Evolutionary conservation across 1,284 basidiomycete species (phyloP), one percentile per base, ranked within the genome.

Genomic region (Marasmius tenuissimus): DNA sequence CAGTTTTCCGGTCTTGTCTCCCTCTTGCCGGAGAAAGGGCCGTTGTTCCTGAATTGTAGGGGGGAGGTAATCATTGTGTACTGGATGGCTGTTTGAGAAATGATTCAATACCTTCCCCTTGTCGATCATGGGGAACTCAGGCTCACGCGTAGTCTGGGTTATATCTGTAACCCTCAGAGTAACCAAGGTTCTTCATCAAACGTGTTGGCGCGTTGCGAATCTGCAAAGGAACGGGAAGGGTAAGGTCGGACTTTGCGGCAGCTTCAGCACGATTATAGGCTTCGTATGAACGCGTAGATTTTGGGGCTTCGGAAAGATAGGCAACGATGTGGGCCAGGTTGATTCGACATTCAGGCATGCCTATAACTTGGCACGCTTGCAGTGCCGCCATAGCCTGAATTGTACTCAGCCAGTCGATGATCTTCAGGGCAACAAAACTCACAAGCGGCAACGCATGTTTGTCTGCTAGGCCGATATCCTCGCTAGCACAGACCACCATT

Each of bases 141-240:
- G 76, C 89, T 70, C 75, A 92, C 78, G 76, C 78, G 71, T 85
- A 96, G 20, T 81, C 79, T 0, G 94, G 94, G 71, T 96, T 92
- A 72, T 97, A 97, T 56, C 75, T 74, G 69, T 94, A 94, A 33
- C 82, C 85, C 58, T 85, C 78, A 1, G 85, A 85, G 69, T 93
- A 94, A 5, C 91, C 92, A 0, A 96, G 80, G 18, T 89, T 82
- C 69, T 89, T 89, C 93, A 96, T 94, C 34, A 96, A 73, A 38
- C 70, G 74, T 5, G 94, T 96, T 2, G 94, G 94, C 1, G 94
- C 94, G 72, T 97, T 97, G n/a, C 95, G 83, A 65, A 96, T 82
- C 60, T 86, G 81, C 61, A 94, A 68, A 0, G 95, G 94, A 0
- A 97, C 89, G 0, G 88, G 83, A 45, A 85, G 74, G 0, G 81